phyloP scores from a whole-genome alignment of 1,139 yeast species.

The Candida pseudocylindracea region DNA sequence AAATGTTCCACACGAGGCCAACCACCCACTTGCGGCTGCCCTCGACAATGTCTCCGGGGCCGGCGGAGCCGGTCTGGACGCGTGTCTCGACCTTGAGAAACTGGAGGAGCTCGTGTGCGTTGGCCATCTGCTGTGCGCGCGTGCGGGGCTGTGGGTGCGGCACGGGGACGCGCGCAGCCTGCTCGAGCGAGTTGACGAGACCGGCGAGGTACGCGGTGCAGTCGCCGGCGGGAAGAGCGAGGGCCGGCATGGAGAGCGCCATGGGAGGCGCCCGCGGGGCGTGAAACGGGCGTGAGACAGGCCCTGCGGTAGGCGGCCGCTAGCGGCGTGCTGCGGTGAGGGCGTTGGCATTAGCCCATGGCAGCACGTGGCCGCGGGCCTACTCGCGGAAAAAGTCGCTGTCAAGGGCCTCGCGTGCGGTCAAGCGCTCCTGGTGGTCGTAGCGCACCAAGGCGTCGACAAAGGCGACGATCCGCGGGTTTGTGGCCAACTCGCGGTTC shows the following conservation, averaged over 20 bases:
- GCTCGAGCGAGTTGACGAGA: constrained; percentile 5
- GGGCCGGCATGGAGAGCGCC: constrained; percentile 7
- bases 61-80: constrained; percentile 31
- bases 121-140: constrained; percentile 39
- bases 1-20: constrained; percentile 51
- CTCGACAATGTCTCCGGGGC: constrained; percentile 47
- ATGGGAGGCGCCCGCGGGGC: too few species aligned
- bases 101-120: constrained; percentile 31
- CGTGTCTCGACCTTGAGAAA: constrained; percentile 27
- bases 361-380: too few species aligned
- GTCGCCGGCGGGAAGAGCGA: constrained; percentile 13
- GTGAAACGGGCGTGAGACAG: too few species aligned
- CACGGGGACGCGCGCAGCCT: constrained; percentile 4
- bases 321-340: too few species aligned
- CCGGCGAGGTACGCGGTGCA: constrained; percentile 17
- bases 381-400: constrained; percentile 24
- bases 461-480: constrained; percentile 41
- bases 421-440: constrained; percentile 53
- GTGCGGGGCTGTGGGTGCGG: constrained; percentile 21
- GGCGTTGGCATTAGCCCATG: too few species aligned
- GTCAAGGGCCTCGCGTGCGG: constrained; percentile 54
- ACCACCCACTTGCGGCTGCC: constrained; percentile 40
- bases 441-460: constrained; percentile 43
- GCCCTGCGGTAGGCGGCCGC: too few species aligned
- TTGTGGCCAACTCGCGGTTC: constrained; percentile 25